Conservation (phyloP, 2,329 filamentous ascomycete species). For the Phoma sp. region DNA sequence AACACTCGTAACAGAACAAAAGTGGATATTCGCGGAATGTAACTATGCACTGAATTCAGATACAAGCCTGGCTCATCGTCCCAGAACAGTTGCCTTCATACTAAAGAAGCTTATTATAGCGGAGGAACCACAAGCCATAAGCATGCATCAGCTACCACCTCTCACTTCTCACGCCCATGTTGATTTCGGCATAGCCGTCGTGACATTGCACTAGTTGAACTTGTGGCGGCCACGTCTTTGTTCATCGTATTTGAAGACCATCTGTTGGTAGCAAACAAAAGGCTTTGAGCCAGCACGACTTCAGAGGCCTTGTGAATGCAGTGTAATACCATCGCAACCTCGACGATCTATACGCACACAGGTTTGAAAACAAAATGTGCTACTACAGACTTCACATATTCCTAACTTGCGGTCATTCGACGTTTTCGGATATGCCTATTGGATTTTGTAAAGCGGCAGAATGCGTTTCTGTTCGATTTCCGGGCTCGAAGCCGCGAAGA, state of each 20-base stretch:
- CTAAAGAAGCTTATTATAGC: too few species aligned
- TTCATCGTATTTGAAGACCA: neutral
- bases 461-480: conserved; percentile 17
- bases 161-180: conserved; percentile 3
- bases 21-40: too few species aligned
- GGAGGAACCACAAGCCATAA: neutral
- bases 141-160: neutral
- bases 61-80: too few species aligned
- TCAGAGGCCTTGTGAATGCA: neutral
- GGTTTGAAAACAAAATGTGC: conserved; percentile 45
- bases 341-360: neutral
- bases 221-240: neutral
- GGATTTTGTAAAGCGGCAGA: conserved; percentile 39
- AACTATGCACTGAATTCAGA: too few species aligned
- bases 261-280: conserved; percentile 1
- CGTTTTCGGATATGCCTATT: conserved; percentile 43
- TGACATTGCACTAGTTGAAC: neutral
- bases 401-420: conserved; percentile 52
- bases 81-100: too few species aligned
- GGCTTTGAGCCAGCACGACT: neutral
- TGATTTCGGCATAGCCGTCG: conserved; percentile 2
- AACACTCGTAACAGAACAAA: too few species aligned
- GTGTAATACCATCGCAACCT: neutral
- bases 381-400: conserved; percentile 54
- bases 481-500: conserved; percentile 20